Base-by-base conservation (phyloP, 2,329 filamentous ascomycete genomes). In the Arthrobotrys iridis region DNA sequence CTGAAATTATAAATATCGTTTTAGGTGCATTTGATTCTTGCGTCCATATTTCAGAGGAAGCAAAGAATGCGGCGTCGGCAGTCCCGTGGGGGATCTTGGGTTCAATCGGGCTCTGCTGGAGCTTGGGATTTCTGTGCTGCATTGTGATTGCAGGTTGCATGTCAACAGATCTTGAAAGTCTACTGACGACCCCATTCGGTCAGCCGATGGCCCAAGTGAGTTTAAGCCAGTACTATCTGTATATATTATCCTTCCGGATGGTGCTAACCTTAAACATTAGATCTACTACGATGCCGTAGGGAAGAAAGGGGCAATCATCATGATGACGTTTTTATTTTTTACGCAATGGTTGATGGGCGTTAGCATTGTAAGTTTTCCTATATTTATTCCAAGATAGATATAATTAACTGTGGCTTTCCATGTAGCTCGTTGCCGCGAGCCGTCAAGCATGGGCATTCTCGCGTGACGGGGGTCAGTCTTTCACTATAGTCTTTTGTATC, bases 391-490 rank as follows among this genome's bases (percentile, higher is more conserved):
- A 10, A 15, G 2, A n/a, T 37, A 22, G 10, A 7, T 40, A n/a
- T 2, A 2, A n/a, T 13, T 10, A 6, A 18, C 30, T 58, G 15
- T 81, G 41, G 15, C 4, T 30, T 15, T 13, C 20, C 18, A 3
- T 26, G 10, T 35, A 55, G 48, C 81, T 87, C 1, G 84, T 88
- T 2, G 88, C 88, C 1, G 85, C 85, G 2, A 88, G 86, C 4
- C 84, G 88, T 3, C 88, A 89, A 80, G 84, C 83, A 40, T 90
- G 88, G 88, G 88, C 88, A 0, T 89, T 89, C 79, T 86, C 86
- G 6, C 85, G 88, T 10, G 88, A 89, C 78, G 87, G 87, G 1
- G 48, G 48, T 55, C 8, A n/a, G 46, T 50, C 4, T 33, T 33
- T 10, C 28, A 33, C 13, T 5, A 5, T 5, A 45, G 40, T 5